Percentiles rank a stretch among this genome's conserved stretches.
Conservation (phyloP, 371 early-diverging fungal species). For the Mortierella sp. region DNA sequence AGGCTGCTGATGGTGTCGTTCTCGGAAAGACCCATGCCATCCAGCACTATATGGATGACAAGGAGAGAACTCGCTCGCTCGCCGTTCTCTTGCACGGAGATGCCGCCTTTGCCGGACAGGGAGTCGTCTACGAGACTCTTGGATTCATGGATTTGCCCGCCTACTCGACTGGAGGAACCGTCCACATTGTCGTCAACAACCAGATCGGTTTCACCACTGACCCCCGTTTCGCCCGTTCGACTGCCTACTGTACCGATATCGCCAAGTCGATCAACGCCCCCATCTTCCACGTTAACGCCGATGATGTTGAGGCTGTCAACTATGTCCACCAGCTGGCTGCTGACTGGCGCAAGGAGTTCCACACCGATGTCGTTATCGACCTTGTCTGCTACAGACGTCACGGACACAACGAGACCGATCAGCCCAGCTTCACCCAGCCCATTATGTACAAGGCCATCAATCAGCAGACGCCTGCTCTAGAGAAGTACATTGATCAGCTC, state of each 20-base stretch:
- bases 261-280: conserved; percentile 97
- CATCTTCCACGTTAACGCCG: conserved; percentile 98
- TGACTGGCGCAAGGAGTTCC: conserved; percentile 96
- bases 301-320: conserved; percentile 97
- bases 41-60: conserved; percentile 93
- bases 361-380: conserved; percentile 96
- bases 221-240: conserved; percentile 94
- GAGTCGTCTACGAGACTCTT: conserved; percentile 97
- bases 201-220: conserved; percentile 99
- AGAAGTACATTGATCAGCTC: conserved; percentile 88
- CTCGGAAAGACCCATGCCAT: conserved; percentile 96
- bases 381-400: conserved; percentile 97
- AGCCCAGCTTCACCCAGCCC: conserved; percentile 98
- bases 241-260: conserved; percentile 97
- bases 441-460: conserved; percentile 95
- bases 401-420: conserved; percentile 99
- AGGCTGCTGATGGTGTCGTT: conserved; percentile 98
- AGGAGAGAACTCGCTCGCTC: conserved; percentile 85
- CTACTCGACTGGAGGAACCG: conserved; percentile 96
- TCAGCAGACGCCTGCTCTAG: conserved; percentile 85
- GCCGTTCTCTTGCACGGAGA: conserved; percentile 97
- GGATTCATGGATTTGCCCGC: conserved; percentile 95
- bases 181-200: conserved; percentile 98
- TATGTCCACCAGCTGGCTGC: conserved; percentile 94
- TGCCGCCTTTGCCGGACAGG: conserved; percentile 98